Conservation (phyloP, 1,284 basidiomycete species). For the Xerocomus minutiporus region DNA sequence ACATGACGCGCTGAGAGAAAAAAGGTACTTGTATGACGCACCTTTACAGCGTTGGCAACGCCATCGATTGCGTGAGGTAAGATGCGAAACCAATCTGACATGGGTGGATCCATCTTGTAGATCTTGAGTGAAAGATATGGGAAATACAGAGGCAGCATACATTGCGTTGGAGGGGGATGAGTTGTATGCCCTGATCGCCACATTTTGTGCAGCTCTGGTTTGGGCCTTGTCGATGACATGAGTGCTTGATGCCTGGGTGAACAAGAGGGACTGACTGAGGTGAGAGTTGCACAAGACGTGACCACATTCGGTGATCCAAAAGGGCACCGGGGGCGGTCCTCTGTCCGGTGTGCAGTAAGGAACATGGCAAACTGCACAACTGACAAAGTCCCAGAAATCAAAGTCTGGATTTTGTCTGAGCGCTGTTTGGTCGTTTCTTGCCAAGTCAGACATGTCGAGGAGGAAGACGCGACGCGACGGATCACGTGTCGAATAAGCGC, state of each 20-base stretch:
- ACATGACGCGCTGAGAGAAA: background rate
- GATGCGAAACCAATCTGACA: constrained; percentile 73
- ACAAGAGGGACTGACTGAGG: constrained; percentile 54
- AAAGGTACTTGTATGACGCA: constrained; percentile 27
- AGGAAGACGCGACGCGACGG: constrained; percentile 12
- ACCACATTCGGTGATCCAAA: constrained; percentile 81
- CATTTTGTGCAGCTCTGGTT: constrained; percentile 71
- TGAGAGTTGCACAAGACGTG: constrained; percentile 79
- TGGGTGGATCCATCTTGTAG: constrained; percentile 64
- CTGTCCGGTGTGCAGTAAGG: constrained; percentile 49
- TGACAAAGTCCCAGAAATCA: constrained; percentile 76
- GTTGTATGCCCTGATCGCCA: constrained; percentile 55
- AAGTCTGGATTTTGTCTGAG: constrained; percentile 34
- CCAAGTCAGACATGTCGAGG: constrained; percentile 36
- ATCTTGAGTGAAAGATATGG: background rate
- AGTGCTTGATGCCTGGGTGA: background rate
- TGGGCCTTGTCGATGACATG: constrained; percentile 40
- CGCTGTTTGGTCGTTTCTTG: constrained; percentile 14
- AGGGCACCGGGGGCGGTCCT: constrained; percentile 56
- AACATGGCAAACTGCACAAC: constrained; percentile 63
- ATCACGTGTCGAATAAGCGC: constrained; percentile 17
- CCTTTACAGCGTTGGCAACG: constrained; percentile 62
- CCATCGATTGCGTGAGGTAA: constrained; percentile 57
- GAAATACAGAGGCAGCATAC: constrained; percentile 37
- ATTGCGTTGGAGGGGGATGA: constrained; percentile 67